These are phyloP conservation scores for Aspergillus panamensis DNA, from an alignment of 495 filamentous ascomycete genomes.

Conservation along the genomic window DNA sequence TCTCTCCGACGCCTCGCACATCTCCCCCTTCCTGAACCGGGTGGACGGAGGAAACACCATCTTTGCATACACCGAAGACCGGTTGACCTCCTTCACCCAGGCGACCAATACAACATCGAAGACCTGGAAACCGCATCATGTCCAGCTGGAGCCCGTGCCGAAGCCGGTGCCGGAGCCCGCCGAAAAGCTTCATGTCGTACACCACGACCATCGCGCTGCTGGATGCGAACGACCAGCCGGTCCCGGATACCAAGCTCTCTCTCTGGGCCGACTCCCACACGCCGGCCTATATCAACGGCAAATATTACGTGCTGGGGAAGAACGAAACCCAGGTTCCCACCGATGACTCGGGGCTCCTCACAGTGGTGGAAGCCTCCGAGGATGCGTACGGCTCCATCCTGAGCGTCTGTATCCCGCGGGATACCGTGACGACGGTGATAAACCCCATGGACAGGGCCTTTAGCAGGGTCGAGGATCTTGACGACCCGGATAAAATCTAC, in stretches of 20 bases:
- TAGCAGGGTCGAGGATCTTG: too few species aligned
- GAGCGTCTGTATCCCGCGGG: not conserved
- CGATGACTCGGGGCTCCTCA: not conserved
- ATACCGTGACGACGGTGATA: too few species aligned
- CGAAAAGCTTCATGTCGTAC: not conserved
- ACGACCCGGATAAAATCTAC: too few species aligned
- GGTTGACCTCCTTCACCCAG: too few species aligned
- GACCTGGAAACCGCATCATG: too few species aligned
- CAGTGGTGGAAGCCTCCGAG: too few species aligned
- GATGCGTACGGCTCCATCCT: too few species aligned
- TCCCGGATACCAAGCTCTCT: not conserved
- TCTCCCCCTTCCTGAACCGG: slow-evolving; percentile 3
- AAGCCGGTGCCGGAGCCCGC: not conserved
- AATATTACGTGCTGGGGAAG: slow-evolving; percentile 3
- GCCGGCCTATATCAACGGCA: slow-evolving; percentile 5
- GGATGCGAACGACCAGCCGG: not conserved
- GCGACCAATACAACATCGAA: too few species aligned
- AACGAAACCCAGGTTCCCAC: not conserved
- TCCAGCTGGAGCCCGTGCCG: not conserved
- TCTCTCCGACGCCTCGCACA: not conserved
- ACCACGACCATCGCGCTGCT: not conserved
- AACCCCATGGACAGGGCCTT: too few species aligned
- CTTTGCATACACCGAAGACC: slow-evolving; percentile 3
- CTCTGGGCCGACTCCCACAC: not conserved
- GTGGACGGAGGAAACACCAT: slow-evolving; percentile 10